phyloP scores from a whole-genome alignment of 306 rosid species.

The barrel medic (Medicago truncatula) region MtrunA17r5.0-ANR NC_053049.1:37306501-37307000 shows the following conservation, averaged over 20 bases:
- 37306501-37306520: conserved; percentile 79
- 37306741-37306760: conserved; percentile 57
- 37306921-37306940: no score
- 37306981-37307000: no score
- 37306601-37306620: conserved; percentile 52
- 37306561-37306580: conserved; percentile 59
- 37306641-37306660: conserved; percentile 84
- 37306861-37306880: no score
- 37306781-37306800: conserved; percentile 21
- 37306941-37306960: no score
- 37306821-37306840: no score
- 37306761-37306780: no score
- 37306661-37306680: conserved; percentile 48
- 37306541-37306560: conserved; percentile 53
- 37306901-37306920: no score
- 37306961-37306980: no score
- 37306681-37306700: conserved; percentile 47
- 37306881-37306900: no score
- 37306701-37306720: conserved; percentile 78
- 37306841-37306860: no score
- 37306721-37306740: conserved; percentile 81
- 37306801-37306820: no score
- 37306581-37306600: conserved; percentile 53
- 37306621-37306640: conserved; percentile 74
- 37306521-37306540: conserved; percentile 69